phyloP scores from a whole-genome alignment of 805 yeast species.

The Kurtzmaniella cleridarum region DNA sequence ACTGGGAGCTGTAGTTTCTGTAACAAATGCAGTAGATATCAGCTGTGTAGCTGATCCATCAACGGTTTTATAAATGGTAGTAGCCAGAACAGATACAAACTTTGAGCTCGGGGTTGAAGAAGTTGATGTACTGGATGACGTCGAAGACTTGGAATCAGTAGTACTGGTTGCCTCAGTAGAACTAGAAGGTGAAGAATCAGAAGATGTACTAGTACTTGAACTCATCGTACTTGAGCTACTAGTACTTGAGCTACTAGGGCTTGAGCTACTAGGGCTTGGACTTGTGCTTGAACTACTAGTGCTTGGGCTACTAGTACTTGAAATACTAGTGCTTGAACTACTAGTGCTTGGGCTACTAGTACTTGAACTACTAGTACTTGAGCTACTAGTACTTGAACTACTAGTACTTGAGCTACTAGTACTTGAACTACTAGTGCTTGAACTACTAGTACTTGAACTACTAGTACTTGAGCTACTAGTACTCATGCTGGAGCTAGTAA shows the following conservation, averaged over 20 bases:
- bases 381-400: conserved; percentile 8
- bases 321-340: no score
- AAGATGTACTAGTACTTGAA: no score
- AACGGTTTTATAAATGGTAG: conserved; percentile 27
- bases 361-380: conserved; percentile 6
- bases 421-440: conserved; percentile 6
- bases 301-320: no score
- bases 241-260: no score
- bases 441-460: conserved; percentile 8
- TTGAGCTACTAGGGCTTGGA: no score
- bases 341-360: no score
- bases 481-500: conserved; percentile 8
- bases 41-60: conserved; percentile 23
- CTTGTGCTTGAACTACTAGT: no score
- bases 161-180: conserved; percentile 13
- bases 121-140: conserved; percentile 10
- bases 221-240: conserved; percentile 8
- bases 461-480: conserved; percentile 1
- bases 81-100: conserved; percentile 15
- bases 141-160: conserved; percentile 10
- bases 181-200: conserved; percentile 12
- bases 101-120: conserved; percentile 14
- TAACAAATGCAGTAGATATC: conserved; percentile 17
- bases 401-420: conserved; percentile 5
- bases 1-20: conserved; percentile 8